Conservation (phyloP, 805 yeast genomes). For the Candida bentonensis region DNA sequence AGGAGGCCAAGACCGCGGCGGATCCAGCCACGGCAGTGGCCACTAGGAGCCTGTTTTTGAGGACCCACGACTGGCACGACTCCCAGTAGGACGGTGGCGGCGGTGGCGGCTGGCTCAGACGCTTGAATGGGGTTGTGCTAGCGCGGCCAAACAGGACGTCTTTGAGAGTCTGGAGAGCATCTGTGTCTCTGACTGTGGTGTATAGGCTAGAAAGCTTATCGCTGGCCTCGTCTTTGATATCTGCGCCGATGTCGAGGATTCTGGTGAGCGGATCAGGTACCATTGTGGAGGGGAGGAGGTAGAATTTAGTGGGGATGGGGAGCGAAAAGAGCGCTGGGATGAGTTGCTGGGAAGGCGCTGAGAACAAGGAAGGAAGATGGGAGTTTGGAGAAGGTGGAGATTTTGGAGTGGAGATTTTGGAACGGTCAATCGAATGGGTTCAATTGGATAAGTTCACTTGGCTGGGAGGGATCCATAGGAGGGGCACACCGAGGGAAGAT, state of each 20-base stretch:
- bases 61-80: conserved; percentile 13
- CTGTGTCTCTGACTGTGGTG: conserved; percentile 6
- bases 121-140: background rate
- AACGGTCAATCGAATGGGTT: no score
- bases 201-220: background rate
- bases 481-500: no score
- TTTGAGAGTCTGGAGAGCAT: conserved; percentile 7
- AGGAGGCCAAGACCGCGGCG: conserved; percentile 12
- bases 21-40: conserved; percentile 9
- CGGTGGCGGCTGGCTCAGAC: conserved; percentile 12
- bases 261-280: conserved; percentile 10
- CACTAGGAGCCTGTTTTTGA: conserved; percentile 13
- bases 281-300: no score
- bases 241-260: conserved; percentile 10
- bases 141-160: conserved; percentile 5
- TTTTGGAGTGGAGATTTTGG: no score
- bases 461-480: no score
- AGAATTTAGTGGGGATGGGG: no score
- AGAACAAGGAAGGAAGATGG: no score
- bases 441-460: no score
- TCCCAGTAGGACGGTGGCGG: conserved; percentile 13
- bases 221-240: conserved; percentile 8
- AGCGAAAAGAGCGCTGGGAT: no score
- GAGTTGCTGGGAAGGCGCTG: no score
- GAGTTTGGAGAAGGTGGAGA: no score